Base-by-base conservation (phyloP, 2,329 filamentous ascomycete genomes). In the Uncinocarpus reesii region DNA sequence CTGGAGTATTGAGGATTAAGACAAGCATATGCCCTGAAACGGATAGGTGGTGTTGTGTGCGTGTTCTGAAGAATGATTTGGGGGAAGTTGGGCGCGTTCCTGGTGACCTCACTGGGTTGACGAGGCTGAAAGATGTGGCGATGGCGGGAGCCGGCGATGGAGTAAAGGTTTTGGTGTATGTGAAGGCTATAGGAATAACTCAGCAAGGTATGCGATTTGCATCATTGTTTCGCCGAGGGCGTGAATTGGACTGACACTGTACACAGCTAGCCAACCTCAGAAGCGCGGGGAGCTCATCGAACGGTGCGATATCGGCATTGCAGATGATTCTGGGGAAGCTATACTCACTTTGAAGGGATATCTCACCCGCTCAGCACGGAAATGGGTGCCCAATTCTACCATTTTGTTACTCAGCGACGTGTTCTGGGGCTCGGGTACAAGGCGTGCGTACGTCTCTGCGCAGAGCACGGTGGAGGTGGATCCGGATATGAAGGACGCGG, bases 21-120 rank as follows among this genome's bases (percentile, higher is more conserved):
- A 71, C 70, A 1, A 71, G 67, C 29, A 67, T 77, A 5, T 76
- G 76, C 47, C 74, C 74, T 0, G 74, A 76, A 52, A 63, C 70
- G 13, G 74, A 77, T 55, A 65, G 68, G 5, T 66, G 64, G 36
- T 75, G 71, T 48, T 45, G 59, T 69, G 45, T 47, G 8, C 18
- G 28, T 1, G 36, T 40, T 31, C 15, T 42, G 42, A 62, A 67
- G 16, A 69, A 63, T 42, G 70, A 74, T 51, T 58, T 69, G 45
- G 64, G 64, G 7, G 60, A 55, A 3, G 61, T 68, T 51, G 70
- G 65, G 56, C 70, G 65, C 43, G 63, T 54, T 26, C 71, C 72
- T 21, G 64, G 63, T 7, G 66, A 63, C 3, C 13, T 11, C 7
- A 10, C 15, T n/a, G 64, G 65, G 1, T 57, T 76, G n/a, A 72